Evolutionary conservation across 1,284 basidiomycete genomes (phyloP), one percentile per base, ranked within the genome.

Genomic region (Cutaneotrichosporon sp.): DNA sequence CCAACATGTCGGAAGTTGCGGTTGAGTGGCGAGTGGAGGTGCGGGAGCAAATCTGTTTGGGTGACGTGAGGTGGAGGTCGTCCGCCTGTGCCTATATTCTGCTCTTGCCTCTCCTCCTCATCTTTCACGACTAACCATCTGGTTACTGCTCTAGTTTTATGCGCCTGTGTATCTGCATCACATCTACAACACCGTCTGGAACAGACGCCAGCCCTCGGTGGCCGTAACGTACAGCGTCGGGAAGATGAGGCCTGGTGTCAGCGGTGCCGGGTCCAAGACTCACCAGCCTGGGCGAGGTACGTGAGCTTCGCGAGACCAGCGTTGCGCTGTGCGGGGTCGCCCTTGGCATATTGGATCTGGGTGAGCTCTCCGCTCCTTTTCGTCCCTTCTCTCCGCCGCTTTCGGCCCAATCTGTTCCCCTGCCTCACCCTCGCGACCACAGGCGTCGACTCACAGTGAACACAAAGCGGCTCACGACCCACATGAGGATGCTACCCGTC

Each of bases 401-500:
- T n/a, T n/a, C n/a, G n/a, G n/a, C n/a, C n/a, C n/a, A n/a, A n/a
- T n/a, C n/a, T n/a, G n/a, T n/a, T n/a, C n/a, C n/a, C n/a, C n/a
- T n/a, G n/a, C n/a, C n/a, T n/a, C n/a, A n/a, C n/a, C n/a, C n/a
- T n/a, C n/a, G n/a, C n/a, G n/a, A n/a, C n/a, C n/a, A n/a, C n/a
- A n/a, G n/a, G n/a, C n/a, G n/a, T n/a, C 38, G 1, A 50, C 49
- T 24, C 20, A 77, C 72, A n/a, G 72, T 73, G 69, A 76, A 78
- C 50, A 54, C 49, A 56, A 73, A 31, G 45, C 72, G 63, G 54
- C 72, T 72, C 24, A 72, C 3, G 22, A 68, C 62, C 68, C 67
- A 74, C 29, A 64, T n/a, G 45, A 67, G n/a, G 47, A 64, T 47
- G 34, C 65, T 54, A 7, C 25, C 64, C 18, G 72, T 68, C 11